Base-by-base conservation (phyloP, 78 protist species). In the Trichosphaerium sp. region DNA sequence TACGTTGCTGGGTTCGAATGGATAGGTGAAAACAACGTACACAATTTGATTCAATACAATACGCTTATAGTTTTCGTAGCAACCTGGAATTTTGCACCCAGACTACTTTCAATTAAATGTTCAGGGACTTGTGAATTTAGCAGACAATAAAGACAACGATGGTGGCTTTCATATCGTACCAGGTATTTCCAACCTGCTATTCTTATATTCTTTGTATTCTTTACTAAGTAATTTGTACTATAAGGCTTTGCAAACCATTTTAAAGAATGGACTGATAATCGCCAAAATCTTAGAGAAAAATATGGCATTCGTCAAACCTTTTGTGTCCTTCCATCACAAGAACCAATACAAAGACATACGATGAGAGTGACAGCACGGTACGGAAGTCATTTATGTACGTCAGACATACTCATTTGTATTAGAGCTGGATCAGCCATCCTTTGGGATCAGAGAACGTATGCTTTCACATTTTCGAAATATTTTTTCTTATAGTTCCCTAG, bases 91-190 rank as follows among this genome's bases (percentile, higher is more conserved):
- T n/a, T n/a, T n/a, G n/a, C n/a, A n/a, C n/a, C n/a, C n/a, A n/a
- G n/a, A n/a, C n/a, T n/a, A n/a, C n/a, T n/a, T n/a, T n/a, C n/a
- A 63, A n/a, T 21, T 54, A 26, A 66, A 74, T 14, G 67, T 74
- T 63, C 80, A 74, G 38, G 70, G 65, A 32, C 41, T 74, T 18
- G 35, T 74, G 3, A 74, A 74, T 23, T 29, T 74, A 11, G 60
- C 63, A 25, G 80, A 74, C 39, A 74, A 74, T n/a, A 34, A 39
- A n/a, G 23, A 31, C 10, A 60, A 61, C 25, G 80, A 74, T 63
- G 80, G 80, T 63, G 80, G 80, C 10, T 74, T 74, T 34, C n/a
- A 67, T 28, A 35, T 74, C 14, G 71, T 74, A 48, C 80, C 80
- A 26, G 80, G 80, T 15, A n/a, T n/a, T n/a, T n/a, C n/a, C n/a